Evolutionary conservation across 2,329 filamentous ascomycete genomes (phyloP).

Genomic region (Aaosphaeria arxii): DNA sequence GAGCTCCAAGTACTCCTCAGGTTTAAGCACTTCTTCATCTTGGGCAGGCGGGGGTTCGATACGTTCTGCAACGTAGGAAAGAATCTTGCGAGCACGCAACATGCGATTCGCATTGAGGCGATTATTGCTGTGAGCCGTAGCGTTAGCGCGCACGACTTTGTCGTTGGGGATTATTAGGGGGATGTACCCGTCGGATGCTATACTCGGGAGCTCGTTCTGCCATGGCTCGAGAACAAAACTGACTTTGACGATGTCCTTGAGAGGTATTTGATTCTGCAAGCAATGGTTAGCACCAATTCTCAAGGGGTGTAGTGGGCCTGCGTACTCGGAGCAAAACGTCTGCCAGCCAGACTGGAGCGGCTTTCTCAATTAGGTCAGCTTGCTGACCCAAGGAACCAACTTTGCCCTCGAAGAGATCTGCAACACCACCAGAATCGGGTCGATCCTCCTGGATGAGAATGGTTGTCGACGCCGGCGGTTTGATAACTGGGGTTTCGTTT

Average conservation of each 20-base stretch:
- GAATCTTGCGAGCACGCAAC: slow-evolving; percentile 91
- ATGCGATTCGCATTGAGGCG: slow-evolving; percentile 95
- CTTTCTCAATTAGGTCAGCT: slow-evolving; percentile 78
- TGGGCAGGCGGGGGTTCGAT: slow-evolving; percentile 70
- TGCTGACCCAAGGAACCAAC: slow-evolving; percentile 75
- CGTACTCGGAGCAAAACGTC: slow-evolving; percentile 73
- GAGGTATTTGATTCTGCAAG: slow-evolving; percentile 68
- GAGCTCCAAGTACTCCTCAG: slow-evolving; percentile 91
- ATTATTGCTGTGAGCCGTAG: slow-evolving; percentile 60
- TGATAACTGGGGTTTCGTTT: slow-evolving; percentile 73
- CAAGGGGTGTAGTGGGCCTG: not conserved
- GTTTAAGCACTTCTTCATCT: slow-evolving; percentile 53
- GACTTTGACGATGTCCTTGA: slow-evolving; percentile 95
- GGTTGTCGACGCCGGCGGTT: slow-evolving; percentile 62
- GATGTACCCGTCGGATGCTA: slow-evolving; percentile 68
- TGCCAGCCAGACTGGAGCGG: slow-evolving; percentile 87
- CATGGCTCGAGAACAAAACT: slow-evolving; percentile 86
- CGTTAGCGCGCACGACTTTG: slow-evolving; percentile 19
- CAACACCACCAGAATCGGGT: slow-evolving; percentile 61
- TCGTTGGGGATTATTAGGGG: slow-evolving; percentile 20
- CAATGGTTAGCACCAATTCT: not conserved
- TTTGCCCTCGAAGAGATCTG: slow-evolving; percentile 88
- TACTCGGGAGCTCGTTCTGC: slow-evolving; percentile 69
- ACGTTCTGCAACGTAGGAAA: slow-evolving; percentile 86
- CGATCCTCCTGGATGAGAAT: slow-evolving; percentile 66